Base-by-base conservation (phyloP, 2,329 filamentous ascomycete species). In the Basipetospora chlamydospora region DNA sequence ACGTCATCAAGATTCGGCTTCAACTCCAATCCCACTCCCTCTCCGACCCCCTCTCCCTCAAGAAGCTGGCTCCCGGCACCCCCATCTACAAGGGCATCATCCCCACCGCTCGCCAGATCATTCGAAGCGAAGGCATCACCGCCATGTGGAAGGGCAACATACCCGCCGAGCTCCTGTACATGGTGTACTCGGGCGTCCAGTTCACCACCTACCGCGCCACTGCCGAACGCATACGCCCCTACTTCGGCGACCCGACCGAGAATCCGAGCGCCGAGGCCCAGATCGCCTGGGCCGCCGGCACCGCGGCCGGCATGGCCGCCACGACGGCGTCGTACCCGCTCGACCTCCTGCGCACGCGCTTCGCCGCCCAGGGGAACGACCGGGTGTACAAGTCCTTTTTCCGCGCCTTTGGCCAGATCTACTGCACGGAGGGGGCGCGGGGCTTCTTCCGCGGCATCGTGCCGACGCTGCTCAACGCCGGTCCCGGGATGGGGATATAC, bases 61-160 rank as follows among this genome's bases (percentile, higher is more conserved):
- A 73, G 43, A 61, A 61, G 44, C 34, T 31, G 16, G 57, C 54
- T 37, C 63, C 62, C 45, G 59, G 63, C 11, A 61, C 63, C 31
- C 35, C 35, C 6, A 21, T 37, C 35, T 83, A 88, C 61, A 84
- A 79, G 52, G 85, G 85, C 46, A 85, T 84, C 1, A 48, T 86
- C 28, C 67, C 71, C 9, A 93, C 86, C 2, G 64, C 93, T 52
- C 70, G 69, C 40, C 71, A 79, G 42, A 96, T 96, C 49, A 56
- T 88, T 35, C 64, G 63, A 20, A 67, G 86, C 49, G 90, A 98
- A 55, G 90, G 90, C 28, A 53, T 96, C 46, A 79, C 80, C 37
- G 81, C 76, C 21, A 70, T 98, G 44, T 98, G 90, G 90, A 96
- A 96, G 66, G 90, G 90, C 54, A 98, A 98, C 54, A 76, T 98